phyloP scores from a whole-genome alignment of 1,139 yeast species.

The Tardiomyces blankii region DNA sequence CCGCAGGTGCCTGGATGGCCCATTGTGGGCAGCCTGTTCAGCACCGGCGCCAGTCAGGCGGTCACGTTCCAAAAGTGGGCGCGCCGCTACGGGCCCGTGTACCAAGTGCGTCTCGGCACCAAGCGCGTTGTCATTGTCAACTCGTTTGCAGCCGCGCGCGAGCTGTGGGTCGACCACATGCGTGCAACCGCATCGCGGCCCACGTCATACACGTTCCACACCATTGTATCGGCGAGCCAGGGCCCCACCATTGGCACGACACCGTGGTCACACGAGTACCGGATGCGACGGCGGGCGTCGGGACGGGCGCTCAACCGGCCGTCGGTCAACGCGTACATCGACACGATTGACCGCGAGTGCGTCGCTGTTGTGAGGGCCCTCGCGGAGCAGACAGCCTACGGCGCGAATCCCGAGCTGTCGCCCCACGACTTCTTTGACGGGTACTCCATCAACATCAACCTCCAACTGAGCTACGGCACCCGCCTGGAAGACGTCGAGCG shows the following conservation, averaged over 20 bases:
- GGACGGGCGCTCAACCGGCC: slow-evolving; percentile 39
- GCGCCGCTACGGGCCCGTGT: slow-evolving; percentile 35
- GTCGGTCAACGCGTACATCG: slow-evolving; percentile 22
- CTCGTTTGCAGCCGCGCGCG: slow-evolving; percentile 40
- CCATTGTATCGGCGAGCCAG: slow-evolving; percentile 48
- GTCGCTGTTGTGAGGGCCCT: slow-evolving; percentile 8
- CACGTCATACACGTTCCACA: slow-evolving; percentile 53
- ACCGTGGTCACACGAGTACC: slow-evolving; percentile 48
- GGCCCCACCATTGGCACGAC: slow-evolving; percentile 68
- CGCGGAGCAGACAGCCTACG: neutral
- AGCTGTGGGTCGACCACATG: slow-evolving; percentile 45
- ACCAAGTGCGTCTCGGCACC: slow-evolving; percentile 53
- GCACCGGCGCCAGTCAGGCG: slow-evolving; percentile 42
- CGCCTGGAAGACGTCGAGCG: slow-evolving; percentile 27
- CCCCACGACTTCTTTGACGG: slow-evolving; percentile 1
- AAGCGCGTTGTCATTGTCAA: slow-evolving; percentile 53
- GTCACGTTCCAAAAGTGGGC: slow-evolving; percentile 40
- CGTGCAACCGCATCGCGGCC: slow-evolving; percentile 59
- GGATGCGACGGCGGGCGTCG: slow-evolving; percentile 42
- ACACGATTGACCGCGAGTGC: slow-evolving; percentile 37
- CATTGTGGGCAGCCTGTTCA: slow-evolving; percentile 39
- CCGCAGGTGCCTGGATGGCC: slow-evolving; percentile 40
- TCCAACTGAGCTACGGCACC: slow-evolving; percentile 42
- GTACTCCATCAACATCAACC: slow-evolving; percentile 7
- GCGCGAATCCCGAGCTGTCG: neutral